Percentiles rank a stretch among this genome's conserved stretches.
These are phyloP conservation scores for Neofusicoccum sp. DNA, from an alignment of 2,329 filamentous ascomycete genomes.

Conservation along the genomic window DNA sequence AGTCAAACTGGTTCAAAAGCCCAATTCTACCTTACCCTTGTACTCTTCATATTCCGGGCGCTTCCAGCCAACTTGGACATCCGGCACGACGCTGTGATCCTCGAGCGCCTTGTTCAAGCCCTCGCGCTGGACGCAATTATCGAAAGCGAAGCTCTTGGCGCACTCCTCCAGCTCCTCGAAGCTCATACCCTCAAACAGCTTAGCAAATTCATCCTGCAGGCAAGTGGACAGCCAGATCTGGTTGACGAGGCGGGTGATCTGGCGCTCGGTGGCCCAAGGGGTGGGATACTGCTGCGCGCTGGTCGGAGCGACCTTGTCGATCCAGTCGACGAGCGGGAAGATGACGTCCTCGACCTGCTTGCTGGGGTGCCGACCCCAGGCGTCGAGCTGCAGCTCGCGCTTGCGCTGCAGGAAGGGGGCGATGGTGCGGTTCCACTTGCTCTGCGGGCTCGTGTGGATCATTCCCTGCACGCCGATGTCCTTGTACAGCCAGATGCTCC, in stretches of 20 bases:
- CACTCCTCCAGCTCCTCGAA: slow-evolving; percentile 55
- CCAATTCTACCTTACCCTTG: too few species aligned
- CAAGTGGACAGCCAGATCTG: slow-evolving; percentile 53
- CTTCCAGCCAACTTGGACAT: slow-evolving; percentile 2
- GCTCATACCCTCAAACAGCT: slow-evolving; percentile 52
- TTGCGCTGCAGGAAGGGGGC: slow-evolving; percentile 57
- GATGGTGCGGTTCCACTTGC: slow-evolving; percentile 49
- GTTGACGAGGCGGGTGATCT: slow-evolving; percentile 41
- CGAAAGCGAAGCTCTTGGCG: slow-evolving; percentile 54
- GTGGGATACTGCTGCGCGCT: slow-evolving; percentile 30
- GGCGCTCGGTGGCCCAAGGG: slow-evolving; percentile 31
- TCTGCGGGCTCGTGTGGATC: slow-evolving; percentile 23
- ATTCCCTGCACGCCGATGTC: slow-evolving; percentile 36
- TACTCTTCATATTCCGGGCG: background rate
- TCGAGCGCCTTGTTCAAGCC: slow-evolving; percentile 53
- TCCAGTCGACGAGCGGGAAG: slow-evolving; percentile 36
- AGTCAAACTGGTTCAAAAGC: too few species aligned
- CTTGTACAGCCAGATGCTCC: slow-evolving; percentile 51
- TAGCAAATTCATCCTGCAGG: slow-evolving; percentile 55
- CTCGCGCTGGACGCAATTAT: slow-evolving; percentile 53
- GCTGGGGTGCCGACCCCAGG: slow-evolving; percentile 49
- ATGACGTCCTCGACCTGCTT: slow-evolving; percentile 45
- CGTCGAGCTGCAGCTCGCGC: slow-evolving; percentile 52
- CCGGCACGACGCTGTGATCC: slow-evolving; percentile 36
- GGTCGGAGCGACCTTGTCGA: slow-evolving; percentile 28